These are phyloP conservation scores for Lentinula lateritia DNA, from an alignment of 768 basidiomycete genomes.

Conservation along the genomic window DNA sequence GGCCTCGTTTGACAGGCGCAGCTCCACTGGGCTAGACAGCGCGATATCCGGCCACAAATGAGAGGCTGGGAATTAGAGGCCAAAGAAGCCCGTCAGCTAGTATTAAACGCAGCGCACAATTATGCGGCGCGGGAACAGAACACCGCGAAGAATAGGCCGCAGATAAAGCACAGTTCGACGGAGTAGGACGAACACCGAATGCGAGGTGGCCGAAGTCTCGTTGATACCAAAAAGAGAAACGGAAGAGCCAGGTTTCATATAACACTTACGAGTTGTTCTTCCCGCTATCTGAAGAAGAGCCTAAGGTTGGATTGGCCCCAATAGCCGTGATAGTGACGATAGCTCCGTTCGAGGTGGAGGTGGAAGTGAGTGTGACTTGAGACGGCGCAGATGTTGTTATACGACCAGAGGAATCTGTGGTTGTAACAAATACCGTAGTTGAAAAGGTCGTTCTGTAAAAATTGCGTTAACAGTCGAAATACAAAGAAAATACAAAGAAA, in stretches of 20 bases:
- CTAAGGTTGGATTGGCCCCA: constrained; percentile 68
- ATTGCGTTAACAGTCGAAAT: constrained; percentile 6
- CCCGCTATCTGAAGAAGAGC: constrained; percentile 33
- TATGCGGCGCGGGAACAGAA: not conserved
- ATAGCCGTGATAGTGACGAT: constrained; percentile 57
- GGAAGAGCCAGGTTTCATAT: constrained; percentile 16
- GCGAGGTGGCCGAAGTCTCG: not conserved
- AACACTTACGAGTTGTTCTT: constrained; percentile 34
- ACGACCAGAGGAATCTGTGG: constrained; percentile 53
- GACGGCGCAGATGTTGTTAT: constrained; percentile 47
- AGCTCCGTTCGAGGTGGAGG: constrained; percentile 50
- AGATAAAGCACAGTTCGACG: not conserved
- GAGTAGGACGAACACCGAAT: not conserved
- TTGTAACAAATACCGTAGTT: constrained; percentile 49
- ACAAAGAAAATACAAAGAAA: not conserved
- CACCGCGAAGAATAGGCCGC: constrained; percentile 1
- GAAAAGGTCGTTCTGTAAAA: constrained; percentile 44
- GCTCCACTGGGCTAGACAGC: not conserved
- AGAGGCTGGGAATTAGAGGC: not conserved
- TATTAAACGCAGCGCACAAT: not conserved
- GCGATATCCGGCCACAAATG: not conserved
- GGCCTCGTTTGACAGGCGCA: not conserved
- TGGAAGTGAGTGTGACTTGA: constrained; percentile 50
- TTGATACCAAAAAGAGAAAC: not conserved
- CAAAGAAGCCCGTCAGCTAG: constrained; percentile 1